Evolutionary conservation across 306 rosid genomes (phyloP).

Genomic region (Biancaea sappan): DNA sequence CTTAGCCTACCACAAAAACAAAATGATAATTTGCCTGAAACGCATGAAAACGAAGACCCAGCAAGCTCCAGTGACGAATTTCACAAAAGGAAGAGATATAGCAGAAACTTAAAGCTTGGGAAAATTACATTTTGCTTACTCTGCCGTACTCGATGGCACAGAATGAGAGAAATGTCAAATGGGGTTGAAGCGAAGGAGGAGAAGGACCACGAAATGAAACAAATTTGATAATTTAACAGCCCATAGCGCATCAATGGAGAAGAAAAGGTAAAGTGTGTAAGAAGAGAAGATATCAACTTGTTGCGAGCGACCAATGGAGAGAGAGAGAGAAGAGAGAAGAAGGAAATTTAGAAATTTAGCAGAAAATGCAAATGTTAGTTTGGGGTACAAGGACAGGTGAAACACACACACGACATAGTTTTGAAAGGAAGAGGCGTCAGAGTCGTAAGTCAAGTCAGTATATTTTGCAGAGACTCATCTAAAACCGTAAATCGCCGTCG

Average conservation of each 20-base stretch:
- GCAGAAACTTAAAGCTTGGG: slow-evolving; percentile 16
- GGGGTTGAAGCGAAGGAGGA: not conserved
- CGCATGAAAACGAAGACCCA: not conserved
- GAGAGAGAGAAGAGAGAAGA: slow-evolving; percentile 1
- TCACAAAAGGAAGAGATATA: not conserved
- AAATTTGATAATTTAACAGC: slow-evolving; percentile 3
- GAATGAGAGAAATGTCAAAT: slow-evolving; percentile 27
- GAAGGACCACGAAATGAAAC: slow-evolving; percentile 5
- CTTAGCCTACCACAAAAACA: too few relatives aligned
- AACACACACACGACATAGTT: not conserved
- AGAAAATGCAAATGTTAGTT: not conserved
- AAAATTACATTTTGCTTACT: slow-evolving; percentile 11
- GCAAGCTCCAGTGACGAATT: not conserved
- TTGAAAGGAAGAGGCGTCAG: not conserved
- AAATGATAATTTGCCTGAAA: slow-evolving; percentile 13
- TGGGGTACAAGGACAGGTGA: not conserved
- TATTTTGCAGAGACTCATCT: not conserved
- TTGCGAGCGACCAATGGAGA: slow-evolving; percentile 29
- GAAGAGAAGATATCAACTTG: slow-evolving; percentile 17
- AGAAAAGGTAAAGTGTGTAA: not conserved
- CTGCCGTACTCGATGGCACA: slow-evolving; percentile 15
- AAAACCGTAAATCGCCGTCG: slow-evolving; percentile 34
- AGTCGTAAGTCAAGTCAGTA: not conserved
- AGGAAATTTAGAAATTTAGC: not conserved
- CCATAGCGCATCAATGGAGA: too few relatives aligned